Evolutionary conservation across 202 grass and related monocot species (phyloP).

Genomic region (Sporobolus alterniflorus): DNA sequence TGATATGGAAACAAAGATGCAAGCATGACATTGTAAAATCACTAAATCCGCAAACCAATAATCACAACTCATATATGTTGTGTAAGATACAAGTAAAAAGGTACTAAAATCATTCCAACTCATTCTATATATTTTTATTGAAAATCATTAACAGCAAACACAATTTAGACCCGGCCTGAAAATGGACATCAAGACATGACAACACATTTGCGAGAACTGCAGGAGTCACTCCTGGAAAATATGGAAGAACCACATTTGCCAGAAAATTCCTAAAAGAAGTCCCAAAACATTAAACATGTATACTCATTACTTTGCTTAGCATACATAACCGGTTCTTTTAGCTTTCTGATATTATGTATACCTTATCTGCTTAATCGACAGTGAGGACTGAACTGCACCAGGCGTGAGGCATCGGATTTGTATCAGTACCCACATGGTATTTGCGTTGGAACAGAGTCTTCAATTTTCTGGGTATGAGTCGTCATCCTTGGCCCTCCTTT

Average conservation of each 20-base stretch:
- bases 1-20: too few relatives aligned
- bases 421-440: conserved; percentile 60
- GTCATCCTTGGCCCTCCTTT: conserved; percentile 78
- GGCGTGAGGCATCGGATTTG: conserved; percentile 47
- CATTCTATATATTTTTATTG: neutral
- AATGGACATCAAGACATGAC: neutral
- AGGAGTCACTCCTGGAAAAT: neutral
- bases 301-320: neutral
- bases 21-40: too few relatives aligned
- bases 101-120: conserved; percentile 9
- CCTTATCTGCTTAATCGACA: conserved; percentile 74
- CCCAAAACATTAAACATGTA: neutral
- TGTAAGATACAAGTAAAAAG: neutral
- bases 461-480: conserved; percentile 70
- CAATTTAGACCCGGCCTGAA: neutral
- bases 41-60: too few relatives aligned
- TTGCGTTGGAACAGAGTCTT: conserved; percentile 49
- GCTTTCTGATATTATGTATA: conserved; percentile 25
- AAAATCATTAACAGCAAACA: neutral
- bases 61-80: neutral
- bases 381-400: conserved; percentile 39
- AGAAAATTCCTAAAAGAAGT: neutral
- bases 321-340: neutral
- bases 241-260: neutral
- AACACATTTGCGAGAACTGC: neutral